Evolutionary conservation across 208 protist genomes (phyloP), one percentile per base, ranked within the genome.

Genomic region (Leishmania tropica): DNA sequence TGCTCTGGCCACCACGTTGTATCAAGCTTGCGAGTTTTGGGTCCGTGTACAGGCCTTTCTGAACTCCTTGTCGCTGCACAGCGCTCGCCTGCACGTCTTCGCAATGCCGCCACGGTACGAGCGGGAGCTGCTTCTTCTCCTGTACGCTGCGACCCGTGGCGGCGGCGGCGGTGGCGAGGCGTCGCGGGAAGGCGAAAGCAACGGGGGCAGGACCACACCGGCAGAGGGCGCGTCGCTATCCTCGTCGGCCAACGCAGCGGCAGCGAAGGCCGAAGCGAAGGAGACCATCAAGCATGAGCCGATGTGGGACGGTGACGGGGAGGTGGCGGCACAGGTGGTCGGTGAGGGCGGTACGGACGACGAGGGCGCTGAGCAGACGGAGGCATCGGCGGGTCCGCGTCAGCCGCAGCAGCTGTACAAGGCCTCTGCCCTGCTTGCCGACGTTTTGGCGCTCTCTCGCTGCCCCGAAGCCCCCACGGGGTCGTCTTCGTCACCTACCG

Each of bases 101-200:
- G 75, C 83, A 31, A 84, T 97, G 75, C 88, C 88, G 54, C 87
- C 90, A 42, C 90, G 89, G 51, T 97, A 97, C 76, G 92, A 97
- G 83, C 76, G 82, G 37, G 90, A 93, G 64, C 86, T 97, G 17
- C 92, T 95, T 76, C n/a, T 86, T 51, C 76, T 95, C 6, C 85
- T 97, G 10, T 89, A 92, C 71, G 75, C 78, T 11, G 78, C 90
- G 31, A 88, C 87, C 1, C 71, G 83, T 31, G 75, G 47, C 42
- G 72, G 40, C 7, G 56, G 54, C 28, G 54, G 37, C 40, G 68
- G 35, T 54, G 65, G 15, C 28, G 68, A 40, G 21, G 78, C 53
- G 31, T 40, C 37, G 37, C 65, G 4, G 65, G 17, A 13, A 35
- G 65, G 37, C 37, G 40, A 24, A 73, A 21, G 48, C 47, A n/a